phyloP scores from a whole-genome alignment of 2,329 filamentous ascomycete species.

The Penicillium griseofulvum region DNA sequence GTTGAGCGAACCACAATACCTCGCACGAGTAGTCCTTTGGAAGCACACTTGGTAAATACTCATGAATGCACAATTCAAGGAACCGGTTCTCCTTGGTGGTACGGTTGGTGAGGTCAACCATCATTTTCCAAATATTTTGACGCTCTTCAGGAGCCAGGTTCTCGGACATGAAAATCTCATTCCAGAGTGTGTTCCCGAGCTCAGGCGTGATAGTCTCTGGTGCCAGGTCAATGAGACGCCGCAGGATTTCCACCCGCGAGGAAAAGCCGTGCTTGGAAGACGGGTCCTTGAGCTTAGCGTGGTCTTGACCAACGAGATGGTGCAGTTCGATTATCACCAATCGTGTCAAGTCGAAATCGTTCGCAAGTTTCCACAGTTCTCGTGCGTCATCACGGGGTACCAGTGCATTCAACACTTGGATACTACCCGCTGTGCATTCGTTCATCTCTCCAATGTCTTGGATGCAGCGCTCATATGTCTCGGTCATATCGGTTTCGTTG shows the following conservation, averaged over 20 bases:
- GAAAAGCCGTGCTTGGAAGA: constrained; percentile 47
- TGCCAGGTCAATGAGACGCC: constrained; percentile 59
- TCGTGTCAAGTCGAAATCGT: constrained; percentile 60
- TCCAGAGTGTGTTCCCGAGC: constrained; percentile 67
- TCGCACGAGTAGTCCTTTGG: constrained; percentile 41
- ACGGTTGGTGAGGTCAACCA: constrained; percentile 47
- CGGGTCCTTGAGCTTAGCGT: constrained; percentile 40
- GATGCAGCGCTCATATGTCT: constrained; percentile 66
- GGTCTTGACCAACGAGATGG: constrained; percentile 49
- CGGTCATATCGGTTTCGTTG: constrained; percentile 55
- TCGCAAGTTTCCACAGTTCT: constrained; percentile 58
- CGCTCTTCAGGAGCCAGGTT: constrained; percentile 62
- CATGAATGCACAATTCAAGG: constrained; percentile 44
- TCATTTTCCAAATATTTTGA: constrained; percentile 65
- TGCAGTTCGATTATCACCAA: constrained; percentile 66
- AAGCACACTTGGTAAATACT: constrained; percentile 41
- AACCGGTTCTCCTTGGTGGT: constrained; percentile 38
- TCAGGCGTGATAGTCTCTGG: constrained; percentile 61
- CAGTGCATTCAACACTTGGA: constrained; percentile 60
- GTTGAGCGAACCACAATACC: constrained; percentile 44
- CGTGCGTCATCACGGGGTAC: constrained; percentile 42
- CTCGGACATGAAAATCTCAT: constrained; percentile 65
- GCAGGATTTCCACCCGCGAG: constrained; percentile 58
- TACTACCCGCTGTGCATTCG: constrained; percentile 66
- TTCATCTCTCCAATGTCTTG: constrained; percentile 65